Conservation (phyloP, 805 yeast species). For the Candida qinlingensis region DNA sequence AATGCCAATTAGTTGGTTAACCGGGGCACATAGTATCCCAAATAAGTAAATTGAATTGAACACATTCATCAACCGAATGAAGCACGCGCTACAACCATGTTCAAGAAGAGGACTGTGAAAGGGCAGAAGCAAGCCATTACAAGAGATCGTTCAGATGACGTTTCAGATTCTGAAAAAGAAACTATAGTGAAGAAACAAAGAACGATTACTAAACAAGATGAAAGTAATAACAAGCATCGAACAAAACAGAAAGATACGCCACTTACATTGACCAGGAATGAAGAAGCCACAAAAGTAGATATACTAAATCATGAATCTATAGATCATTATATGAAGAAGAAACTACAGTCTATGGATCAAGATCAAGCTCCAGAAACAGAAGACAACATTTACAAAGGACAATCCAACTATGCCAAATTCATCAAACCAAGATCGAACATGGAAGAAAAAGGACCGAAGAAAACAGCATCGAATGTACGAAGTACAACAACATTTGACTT, state of each 20-base stretch:
- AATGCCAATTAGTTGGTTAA: too few species aligned
- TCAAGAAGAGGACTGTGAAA: constrained; percentile 32
- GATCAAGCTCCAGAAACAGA: constrained; percentile 14
- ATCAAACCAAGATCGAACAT: constrained; percentile 18
- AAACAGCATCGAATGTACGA: constrained; percentile 43
- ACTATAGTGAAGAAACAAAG: constrained; percentile 9
- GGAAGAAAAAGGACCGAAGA: constrained; percentile 33
- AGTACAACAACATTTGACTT: constrained; percentile 74
- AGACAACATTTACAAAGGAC: constrained; percentile 27
- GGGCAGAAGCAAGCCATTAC: constrained; percentile 11
- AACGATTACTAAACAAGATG: not conserved
- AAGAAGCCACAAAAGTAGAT: constrained; percentile 23
- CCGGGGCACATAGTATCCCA: too few species aligned
- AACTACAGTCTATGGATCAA: constrained; percentile 3
- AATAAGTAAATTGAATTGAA: too few species aligned
- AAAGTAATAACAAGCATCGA: not conserved
- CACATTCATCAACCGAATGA: too few species aligned
- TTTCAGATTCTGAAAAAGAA: constrained; percentile 9
- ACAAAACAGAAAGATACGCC: not conserved
- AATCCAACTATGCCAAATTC: constrained; percentile 21
- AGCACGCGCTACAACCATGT: constrained; percentile 24
- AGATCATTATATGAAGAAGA: constrained; percentile 14
- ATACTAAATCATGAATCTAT: constrained; percentile 18
- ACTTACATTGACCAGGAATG: constrained; percentile 14
- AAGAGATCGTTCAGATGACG: constrained; percentile 5